Percentiles rank a stretch among this genome's conserved stretches.
These are phyloP conservation scores for Calonectria crousiana DNA, from an alignment of 2,329 filamentous ascomycete species.

Conservation along the genomic window DNA sequence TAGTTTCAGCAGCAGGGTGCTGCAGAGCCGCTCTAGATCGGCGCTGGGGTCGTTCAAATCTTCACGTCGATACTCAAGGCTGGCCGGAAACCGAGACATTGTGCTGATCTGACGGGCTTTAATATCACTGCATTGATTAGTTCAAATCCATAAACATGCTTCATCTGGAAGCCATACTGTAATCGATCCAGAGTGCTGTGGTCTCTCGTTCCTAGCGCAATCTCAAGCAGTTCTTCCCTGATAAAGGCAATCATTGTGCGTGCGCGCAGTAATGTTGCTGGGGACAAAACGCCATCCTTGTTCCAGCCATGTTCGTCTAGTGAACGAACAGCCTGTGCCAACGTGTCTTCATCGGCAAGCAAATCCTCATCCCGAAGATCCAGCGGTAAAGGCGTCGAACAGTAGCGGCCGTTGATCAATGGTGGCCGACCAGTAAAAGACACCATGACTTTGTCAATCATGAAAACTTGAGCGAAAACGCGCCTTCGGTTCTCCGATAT, in stretches of 20 bases:
- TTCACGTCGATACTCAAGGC: conserved; percentile 53
- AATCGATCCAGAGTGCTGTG: conserved; percentile 33
- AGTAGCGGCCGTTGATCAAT: conserved; percentile 31
- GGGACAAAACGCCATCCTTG: conserved; percentile 45
- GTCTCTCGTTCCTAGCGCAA: conserved; percentile 58
- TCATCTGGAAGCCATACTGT: conserved; percentile 25
- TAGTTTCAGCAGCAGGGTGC: conserved; percentile 60
- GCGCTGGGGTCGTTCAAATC: conserved; percentile 51
- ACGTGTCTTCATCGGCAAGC: not conserved
- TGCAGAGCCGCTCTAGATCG: conserved; percentile 51
- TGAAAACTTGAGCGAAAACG: conserved; percentile 50
- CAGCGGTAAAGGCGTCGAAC: conserved; percentile 12
- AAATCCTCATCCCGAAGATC: conserved; percentile 18
- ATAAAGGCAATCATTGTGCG: conserved; percentile 62
- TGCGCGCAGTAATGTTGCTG: conserved; percentile 60
- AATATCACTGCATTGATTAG: conserved; percentile 47
- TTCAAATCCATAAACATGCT: not conserved
- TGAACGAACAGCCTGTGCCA: not conserved
- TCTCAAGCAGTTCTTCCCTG: conserved; percentile 70
- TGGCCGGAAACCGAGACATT: conserved; percentile 51
- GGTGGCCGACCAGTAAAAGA: conserved; percentile 58
- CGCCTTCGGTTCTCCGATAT: conserved; percentile 49
- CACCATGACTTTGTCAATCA: conserved; percentile 52
- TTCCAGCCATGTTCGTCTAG: conserved; percentile 18
- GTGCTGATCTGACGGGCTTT: conserved; percentile 50